Evolutionary conservation across 225 moss, liverwort and hornwort species (phyloP), one percentile per base, ranked within the genome.

Genomic region (Ulota crispa): DNA sequence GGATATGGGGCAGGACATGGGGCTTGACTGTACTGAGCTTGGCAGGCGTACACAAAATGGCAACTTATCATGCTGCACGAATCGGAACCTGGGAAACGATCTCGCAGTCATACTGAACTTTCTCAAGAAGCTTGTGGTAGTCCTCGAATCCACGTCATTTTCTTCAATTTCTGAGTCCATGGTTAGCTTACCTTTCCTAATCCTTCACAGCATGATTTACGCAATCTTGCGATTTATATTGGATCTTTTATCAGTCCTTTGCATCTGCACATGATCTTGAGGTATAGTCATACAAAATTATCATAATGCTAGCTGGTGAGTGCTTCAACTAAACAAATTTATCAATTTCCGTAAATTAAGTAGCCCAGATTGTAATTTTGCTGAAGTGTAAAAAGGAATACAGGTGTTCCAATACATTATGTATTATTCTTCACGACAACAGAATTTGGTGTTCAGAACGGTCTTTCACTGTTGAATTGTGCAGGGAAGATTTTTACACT

Each of bases 61-160:
- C 90, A 92, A 73, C 91, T 96, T 32, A 88, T 96, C 7, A 86
- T 88, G 85, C 81, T 96, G 89, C 96, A 96, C 77, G 93, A 96
- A 85, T 81, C 83, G 27, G 81, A 85, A 75, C 94, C 94, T 62
- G 93, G 92, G 36, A 93, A 87, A 81, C 87, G 92, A 63, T 82
- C 91, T 43, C 91, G 89, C 76, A 91, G 84, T 59, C 94, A 89
- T 50, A 23, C 91, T 45, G 93, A 94, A 41, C 93, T 96, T 45
- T 78, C 91, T 69, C 88, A 93, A 60, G 83, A 89, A 70, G 93
- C 92, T 66, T 96, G 91, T 70, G 96, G 95, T 83, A 79, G n/a
- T 69, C 20, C 39, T 26, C 53, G 36, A 8, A 55, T 63, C 20
- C 26, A 73, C 55, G 34, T 37, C 20, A 43, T 14, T 32, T 54